These are phyloP conservation scores for Aspergillus nomiae DNA, from an alignment of 2,329 filamentous ascomycete genomes.

Conservation along the genomic window DNA sequence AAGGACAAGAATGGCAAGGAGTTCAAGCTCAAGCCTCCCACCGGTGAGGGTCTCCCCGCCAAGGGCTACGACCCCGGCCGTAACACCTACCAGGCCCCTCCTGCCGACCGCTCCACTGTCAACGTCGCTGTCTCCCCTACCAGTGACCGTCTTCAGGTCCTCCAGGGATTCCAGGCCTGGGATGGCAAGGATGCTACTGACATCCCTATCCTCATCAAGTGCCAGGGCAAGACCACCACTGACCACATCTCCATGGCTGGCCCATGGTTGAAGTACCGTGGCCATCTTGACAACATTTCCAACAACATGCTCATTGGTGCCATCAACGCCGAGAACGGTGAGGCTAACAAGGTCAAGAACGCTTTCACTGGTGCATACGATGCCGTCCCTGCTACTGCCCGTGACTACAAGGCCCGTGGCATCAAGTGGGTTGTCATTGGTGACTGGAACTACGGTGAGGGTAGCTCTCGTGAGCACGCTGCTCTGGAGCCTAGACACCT, in stretches of 20 bases:
- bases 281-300: slow-evolving; percentile 98
- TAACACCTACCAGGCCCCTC: slow-evolving; percentile 95
- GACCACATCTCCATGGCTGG: slow-evolving; percentile 98
- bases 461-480: slow-evolving; percentile 95
- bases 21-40: slow-evolving; percentile 81
- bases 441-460: slow-evolving; percentile 99
- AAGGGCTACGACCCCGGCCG: slow-evolving; percentile 86
- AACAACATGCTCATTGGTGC: slow-evolving; percentile 99
- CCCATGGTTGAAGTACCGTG: slow-evolving; percentile 98
- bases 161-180: slow-evolving; percentile 84
- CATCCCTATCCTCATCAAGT: slow-evolving; percentile 94
- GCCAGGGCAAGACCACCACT: slow-evolving; percentile 92
- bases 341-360: slow-evolving; percentile 98
- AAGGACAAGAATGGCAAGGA: slow-evolving; percentile 97
- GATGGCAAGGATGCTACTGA: slow-evolving; percentile 85
- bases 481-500: slow-evolving; percentile 97
- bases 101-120: slow-evolving; percentile 72
- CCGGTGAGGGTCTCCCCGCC: slow-evolving; percentile 76
- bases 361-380: slow-evolving; percentile 78
- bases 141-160: slow-evolving; percentile 91
- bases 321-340: slow-evolving; percentile 91
- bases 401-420: slow-evolving; percentile 97
- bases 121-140: slow-evolving; percentile 80
- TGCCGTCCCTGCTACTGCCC: slow-evolving; percentile 88
- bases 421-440: slow-evolving; percentile 97